Conservation (phyloP, 2,329 filamentous ascomycete genomes). For the Coniosporium tulheliwenetii region DNA sequence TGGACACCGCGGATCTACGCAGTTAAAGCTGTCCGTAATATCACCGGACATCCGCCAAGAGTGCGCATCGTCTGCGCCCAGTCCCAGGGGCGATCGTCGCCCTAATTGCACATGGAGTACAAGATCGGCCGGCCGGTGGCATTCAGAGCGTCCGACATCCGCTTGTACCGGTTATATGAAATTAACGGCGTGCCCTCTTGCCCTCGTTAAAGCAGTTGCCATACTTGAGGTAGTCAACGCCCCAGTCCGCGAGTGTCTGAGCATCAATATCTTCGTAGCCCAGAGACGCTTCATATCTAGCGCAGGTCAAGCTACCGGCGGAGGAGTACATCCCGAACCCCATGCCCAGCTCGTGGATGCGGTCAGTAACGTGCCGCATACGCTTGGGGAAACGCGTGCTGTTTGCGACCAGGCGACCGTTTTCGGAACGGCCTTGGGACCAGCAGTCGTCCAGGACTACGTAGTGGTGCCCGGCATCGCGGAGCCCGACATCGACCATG, state of each 20-base stretch:
- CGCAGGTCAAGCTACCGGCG: constrained; percentile 28
- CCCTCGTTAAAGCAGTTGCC: constrained; percentile 43
- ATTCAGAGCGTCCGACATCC: constrained; percentile 32
- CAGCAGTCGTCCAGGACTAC: constrained; percentile 37
- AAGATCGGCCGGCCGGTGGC: constrained; percentile 27
- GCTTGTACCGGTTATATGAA: constrained; percentile 30
- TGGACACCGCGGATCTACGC: constrained; percentile 25
- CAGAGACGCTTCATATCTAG: constrained; percentile 26
- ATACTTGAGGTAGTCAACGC: constrained; percentile 37
- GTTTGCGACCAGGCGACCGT: constrained; percentile 12
- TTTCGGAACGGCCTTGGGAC: constrained; percentile 27
- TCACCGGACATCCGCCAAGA: constrained; percentile 31
- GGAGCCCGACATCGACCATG: constrained; percentile 28
- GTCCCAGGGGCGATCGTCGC: constrained; percentile 29
- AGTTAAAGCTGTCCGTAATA: constrained; percentile 29
- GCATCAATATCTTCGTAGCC: constrained; percentile 38
- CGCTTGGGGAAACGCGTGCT: constrained; percentile 13
- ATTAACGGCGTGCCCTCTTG: constrained; percentile 31
- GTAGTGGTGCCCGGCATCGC: constrained; percentile 35
- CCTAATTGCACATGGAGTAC: constrained; percentile 20
- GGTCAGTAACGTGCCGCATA: constrained; percentile 30
- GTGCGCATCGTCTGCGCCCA: constrained; percentile 33
- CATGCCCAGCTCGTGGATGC: constrained; percentile 31
- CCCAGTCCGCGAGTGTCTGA: constrained; percentile 34
- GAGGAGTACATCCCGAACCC: constrained; percentile 38